Percentiles rank a stretch among this genome's conserved stretches.
Conservation (phyloP, 768 basidiomycete genomes). For the Trametes coccinea region DNA sequence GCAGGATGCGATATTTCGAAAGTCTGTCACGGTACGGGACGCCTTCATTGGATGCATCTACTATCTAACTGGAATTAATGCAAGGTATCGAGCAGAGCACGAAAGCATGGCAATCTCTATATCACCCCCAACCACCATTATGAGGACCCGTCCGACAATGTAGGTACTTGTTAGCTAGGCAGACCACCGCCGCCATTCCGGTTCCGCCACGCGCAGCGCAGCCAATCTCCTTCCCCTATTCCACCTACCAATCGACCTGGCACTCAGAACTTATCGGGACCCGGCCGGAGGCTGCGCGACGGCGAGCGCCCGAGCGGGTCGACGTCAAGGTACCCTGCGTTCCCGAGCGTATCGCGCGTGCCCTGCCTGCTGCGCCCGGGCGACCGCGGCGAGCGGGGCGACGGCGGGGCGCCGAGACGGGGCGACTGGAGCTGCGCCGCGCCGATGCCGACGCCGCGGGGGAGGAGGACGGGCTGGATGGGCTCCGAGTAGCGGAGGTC, state of each 20-base stretch:
- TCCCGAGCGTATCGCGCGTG: constrained; percentile 16
- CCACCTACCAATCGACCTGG: neutral
- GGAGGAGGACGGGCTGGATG: constrained; percentile 68
- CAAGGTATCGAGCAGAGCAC: neutral
- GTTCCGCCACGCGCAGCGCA: neutral
- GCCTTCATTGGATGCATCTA: too few relatives aligned
- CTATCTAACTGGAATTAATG: too few relatives aligned
- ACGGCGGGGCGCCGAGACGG: constrained; percentile 11
- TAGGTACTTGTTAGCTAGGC: too few relatives aligned
- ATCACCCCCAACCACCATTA: neutral
- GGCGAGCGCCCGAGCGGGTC: constrained; percentile 13
- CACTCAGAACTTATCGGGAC: constrained; percentile 20
- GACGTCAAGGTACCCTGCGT: constrained; percentile 16
- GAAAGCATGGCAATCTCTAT: neutral
- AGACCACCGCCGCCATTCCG: too few relatives aligned
- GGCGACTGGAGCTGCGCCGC: neutral
- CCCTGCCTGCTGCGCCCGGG: constrained; percentile 4
- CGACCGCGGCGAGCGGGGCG: constrained; percentile 12
- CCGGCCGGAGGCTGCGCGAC: constrained; percentile 17
- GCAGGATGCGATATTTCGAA: too few relatives aligned
- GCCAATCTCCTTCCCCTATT: neutral
- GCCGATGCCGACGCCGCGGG: constrained; percentile 24
- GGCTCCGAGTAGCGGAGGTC: constrained; percentile 72
- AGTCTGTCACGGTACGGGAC: too few relatives aligned
- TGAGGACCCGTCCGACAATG: neutral